These are phyloP conservation scores for Dentiscutata heterogama DNA, from an alignment of 371 early-diverging fungal genomes.

Conservation along the genomic window DNA sequence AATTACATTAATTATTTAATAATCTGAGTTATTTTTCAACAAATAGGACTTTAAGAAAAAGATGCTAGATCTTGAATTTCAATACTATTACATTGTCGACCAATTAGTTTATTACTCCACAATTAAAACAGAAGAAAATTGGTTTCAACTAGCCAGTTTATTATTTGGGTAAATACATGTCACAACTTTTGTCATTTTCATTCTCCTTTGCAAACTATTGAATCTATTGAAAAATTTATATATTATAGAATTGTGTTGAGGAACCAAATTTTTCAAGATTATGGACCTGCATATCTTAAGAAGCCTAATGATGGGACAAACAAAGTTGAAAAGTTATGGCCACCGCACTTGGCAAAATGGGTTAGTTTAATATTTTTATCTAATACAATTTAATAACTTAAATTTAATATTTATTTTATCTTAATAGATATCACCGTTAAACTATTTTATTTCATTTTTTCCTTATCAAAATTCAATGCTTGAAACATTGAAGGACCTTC, in stretches of 20 bases:
- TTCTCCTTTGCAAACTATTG: background rate
- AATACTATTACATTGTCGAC: conserved; percentile 74
- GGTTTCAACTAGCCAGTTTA: conserved; percentile 69
- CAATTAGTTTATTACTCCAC: conserved; percentile 76
- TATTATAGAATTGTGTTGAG: conserved; percentile 30
- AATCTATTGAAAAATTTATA: background rate
- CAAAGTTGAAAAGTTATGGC: conserved; percentile 19
- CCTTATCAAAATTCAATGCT: conserved; percentile 40
- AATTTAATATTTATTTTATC: background rate
- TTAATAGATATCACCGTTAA: conserved; percentile 37
- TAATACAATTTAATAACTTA: background rate
- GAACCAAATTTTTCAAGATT: conserved; percentile 31
- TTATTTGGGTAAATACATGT: conserved; percentile 56
- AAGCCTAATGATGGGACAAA: background rate
- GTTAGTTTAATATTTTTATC: conserved; percentile 11
- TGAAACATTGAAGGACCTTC: conserved; percentile 41
- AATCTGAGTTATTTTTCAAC: background rate
- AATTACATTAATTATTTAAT: background rate
- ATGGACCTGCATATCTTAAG: conserved; percentile 38
- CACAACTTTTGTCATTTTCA: background rate
- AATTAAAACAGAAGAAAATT: conserved; percentile 72
- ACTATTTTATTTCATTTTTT: conserved; percentile 46
- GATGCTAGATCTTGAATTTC: conserved; percentile 64
- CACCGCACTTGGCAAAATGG: conserved; percentile 40
- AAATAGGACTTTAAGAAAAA: conserved; percentile 55